Base-by-base conservation (phyloP, 2,329 filamentous ascomycete species). In the Epichloe sylvatica region DNA sequence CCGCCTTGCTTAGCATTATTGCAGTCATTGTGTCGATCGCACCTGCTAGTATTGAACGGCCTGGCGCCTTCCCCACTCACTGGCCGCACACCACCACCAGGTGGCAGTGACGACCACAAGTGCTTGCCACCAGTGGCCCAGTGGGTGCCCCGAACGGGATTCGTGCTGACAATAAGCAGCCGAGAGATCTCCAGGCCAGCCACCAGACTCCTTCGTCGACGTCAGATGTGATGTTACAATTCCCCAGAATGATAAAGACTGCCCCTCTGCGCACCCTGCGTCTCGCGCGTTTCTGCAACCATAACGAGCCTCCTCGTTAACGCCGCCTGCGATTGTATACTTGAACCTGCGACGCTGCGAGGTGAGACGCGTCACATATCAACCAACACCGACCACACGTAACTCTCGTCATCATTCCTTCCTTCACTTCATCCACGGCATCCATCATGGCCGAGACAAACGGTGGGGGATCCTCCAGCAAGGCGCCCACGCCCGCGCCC, bases 381-480 rank as follows among this genome's bases (percentile, higher is more conserved):
- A 46, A 21, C 23, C 15, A 33, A 41, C 30, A 8, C 30, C 38
- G 36, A 12, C 25, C 33, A 23, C 4, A 43, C 11, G 17, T 33
- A 19, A 37, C 34, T 23, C 6, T 34, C 45, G 50, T 49, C 37
- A 51, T 39, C 40, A 53, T 54, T 50, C 45, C 55, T 36, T 54
- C 54, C 46, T 47, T 48, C 23, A 50, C 49, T 33, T 54, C 54
- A n/a, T 54, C 52, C 41, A 49, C 49, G 3, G 38, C 39, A 23
- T 52, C 53, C 52, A 54, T 54, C 40, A 57, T 58, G 56, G 49
- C 56, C 1, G 49, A 46, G 17, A 17, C 46, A n/a, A 64, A 62
- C 52, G 60, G 59, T 49, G 57, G 52, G 52, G 54, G 58, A 52
- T 59, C 59, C 49, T 60, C 62, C 49, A 56, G 59, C 50, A 64